Base-by-base conservation (phyloP, 1,284 basidiomycete genomes). In the Leccinum huronense region DNA sequence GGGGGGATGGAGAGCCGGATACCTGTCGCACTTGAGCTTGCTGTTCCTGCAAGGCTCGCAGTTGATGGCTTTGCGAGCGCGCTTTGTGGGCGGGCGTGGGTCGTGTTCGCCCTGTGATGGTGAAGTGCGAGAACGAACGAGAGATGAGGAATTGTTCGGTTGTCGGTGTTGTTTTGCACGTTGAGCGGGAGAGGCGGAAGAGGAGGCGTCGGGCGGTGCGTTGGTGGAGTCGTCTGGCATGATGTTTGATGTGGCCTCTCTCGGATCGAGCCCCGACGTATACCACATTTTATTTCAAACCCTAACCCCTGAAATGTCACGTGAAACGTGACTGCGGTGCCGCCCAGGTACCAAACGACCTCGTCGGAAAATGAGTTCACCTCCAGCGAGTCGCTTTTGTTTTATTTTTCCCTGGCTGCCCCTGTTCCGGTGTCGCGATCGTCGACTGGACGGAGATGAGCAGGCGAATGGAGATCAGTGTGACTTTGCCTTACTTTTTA, bases 1-100 rank as follows among this genome's bases (percentile, higher is more conserved):
- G 34, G 57, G 54, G 61, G 4, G 5, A 5, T 7, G 53, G 27
- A 10, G 23, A 23, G 36, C 36, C 76, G 38, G 76, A 33, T 64
- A 89, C 89, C 90, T 86, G 76, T 91, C 91, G 79, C 90, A 93
- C 78, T 93, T 92, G 69, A 93, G 84, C 76, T 93, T 91, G 80
- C 88, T 90, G 71, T 86, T 88, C 72, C 90, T 84, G 77, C 90
- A 93, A 1, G 90, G 90, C 69, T 91, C 90, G 72, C 90, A 93
- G 77, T 93, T 93, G 71, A 93, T 91, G 19, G 91, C 89, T 72
- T 92, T 92, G 66, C 90, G 83, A 0, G 90, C 88, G 57, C 90
- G 84, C 77, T 92, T 92, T 40, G 88, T 84, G 3, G 90, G 88
- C 0, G 85, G 86, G 0, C 85, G 80, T 30, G 81, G 79, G 70